Percentiles rank a stretch among this genome's conserved stretches.
Conservation (phyloP, 306 rosid species). For the Canavalia ensiformis region DNA sequence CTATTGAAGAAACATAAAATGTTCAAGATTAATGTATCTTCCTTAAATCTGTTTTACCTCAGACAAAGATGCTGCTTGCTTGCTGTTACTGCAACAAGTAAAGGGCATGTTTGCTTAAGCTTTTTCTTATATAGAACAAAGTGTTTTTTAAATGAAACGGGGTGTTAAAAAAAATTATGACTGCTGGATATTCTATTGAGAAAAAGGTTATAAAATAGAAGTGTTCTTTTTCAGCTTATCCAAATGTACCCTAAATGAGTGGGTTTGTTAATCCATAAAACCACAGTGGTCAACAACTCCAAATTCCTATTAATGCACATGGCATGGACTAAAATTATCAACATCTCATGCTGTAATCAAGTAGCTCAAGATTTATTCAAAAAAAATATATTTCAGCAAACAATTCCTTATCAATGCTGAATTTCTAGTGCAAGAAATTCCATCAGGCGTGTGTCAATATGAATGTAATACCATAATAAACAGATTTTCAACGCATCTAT, state of each 20-base stretch:
- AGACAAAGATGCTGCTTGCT: slow-evolving; percentile 26
- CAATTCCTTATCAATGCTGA: slow-evolving; percentile 6
- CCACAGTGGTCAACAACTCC: slow-evolving; percentile 6
- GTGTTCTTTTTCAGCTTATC: background rate
- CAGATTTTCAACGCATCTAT: background rate
- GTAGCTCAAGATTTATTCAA: slow-evolving; percentile 4
- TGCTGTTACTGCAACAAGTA: slow-evolving; percentile 14
- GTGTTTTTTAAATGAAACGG: background rate
- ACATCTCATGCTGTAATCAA: slow-evolving; percentile 16
- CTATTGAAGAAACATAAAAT: slow-evolving; percentile 3
- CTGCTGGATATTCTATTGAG: background rate
- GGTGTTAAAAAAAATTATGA: background rate
- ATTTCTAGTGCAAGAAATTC: slow-evolving; percentile 22
- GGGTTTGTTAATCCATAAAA: background rate
- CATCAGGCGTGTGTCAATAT: slow-evolving; percentile 22
- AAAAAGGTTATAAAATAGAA: background rate
- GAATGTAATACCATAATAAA: background rate
- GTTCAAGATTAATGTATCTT: background rate
- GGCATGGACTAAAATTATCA: slow-evolving; percentile 7
- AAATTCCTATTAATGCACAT: slow-evolving; percentile 16
- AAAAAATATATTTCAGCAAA: slow-evolving; percentile 25
- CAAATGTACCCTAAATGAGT: background rate
- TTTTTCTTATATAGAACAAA: background rate
- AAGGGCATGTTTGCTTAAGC: background rate
- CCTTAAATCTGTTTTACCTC: slow-evolving; percentile 10